phyloP scores from a whole-genome alignment of 768 basidiomycete species.

The Pulveroboletus ravenelii region DNA sequence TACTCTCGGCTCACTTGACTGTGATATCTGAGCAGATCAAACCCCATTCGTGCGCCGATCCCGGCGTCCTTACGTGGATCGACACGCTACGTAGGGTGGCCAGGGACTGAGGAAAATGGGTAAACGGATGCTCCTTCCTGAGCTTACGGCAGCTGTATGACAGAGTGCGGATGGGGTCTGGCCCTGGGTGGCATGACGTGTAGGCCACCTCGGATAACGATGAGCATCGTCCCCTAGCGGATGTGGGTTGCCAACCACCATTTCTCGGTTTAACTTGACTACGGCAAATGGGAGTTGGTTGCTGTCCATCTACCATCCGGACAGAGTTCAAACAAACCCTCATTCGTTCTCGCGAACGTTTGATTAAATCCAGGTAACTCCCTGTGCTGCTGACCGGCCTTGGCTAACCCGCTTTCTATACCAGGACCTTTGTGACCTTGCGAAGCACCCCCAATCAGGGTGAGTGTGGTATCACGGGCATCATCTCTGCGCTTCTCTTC shows the following conservation, averaged over 20 bases:
- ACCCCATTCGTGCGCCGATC: not conserved
- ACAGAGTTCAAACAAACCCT: not conserved
- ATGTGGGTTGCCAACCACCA: not conserved
- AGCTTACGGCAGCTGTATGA: not conserved
- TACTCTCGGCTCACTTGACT: too few relatives aligned
- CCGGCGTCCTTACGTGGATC: not conserved
- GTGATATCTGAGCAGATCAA: too few relatives aligned
- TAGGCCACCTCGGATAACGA: too few relatives aligned
- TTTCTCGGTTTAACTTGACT: not conserved
- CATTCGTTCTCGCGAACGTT: not conserved
- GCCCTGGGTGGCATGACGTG: not conserved
- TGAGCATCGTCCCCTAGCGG: too few relatives aligned
- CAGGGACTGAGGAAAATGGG: not conserved
- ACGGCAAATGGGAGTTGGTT: not conserved
- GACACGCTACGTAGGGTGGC: not conserved
- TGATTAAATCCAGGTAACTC: too few relatives aligned
- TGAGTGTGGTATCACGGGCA: too few relatives aligned
- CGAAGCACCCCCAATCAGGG: not conserved
- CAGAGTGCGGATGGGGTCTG: not conserved
- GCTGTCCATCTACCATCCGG: not conserved
- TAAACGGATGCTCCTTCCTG: not conserved
- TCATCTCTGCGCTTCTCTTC: too few relatives aligned
- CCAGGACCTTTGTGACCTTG: not conserved
- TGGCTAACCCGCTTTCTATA: not conserved
- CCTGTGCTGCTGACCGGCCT: too few relatives aligned